These are phyloP conservation scores for Physaria fendleri DNA, from an alignment of 345 rosid species.

Conservation along the genomic window DNA sequence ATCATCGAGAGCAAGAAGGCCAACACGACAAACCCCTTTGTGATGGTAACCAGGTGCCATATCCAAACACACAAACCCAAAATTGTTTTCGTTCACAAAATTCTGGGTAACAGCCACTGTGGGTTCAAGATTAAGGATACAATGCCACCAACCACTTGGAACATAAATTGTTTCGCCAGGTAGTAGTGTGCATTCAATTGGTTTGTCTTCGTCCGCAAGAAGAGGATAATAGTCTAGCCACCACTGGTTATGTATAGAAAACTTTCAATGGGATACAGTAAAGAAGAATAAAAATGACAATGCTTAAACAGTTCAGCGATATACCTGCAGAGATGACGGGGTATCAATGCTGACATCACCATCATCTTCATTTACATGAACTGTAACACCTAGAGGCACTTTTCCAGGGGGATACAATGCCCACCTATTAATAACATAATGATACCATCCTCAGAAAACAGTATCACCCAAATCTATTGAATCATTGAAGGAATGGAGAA, in stretches of 20 bases:
- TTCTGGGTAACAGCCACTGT: slow-evolving; percentile 94
- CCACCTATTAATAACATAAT: slow-evolving; percentile 57
- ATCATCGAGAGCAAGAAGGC: slow-evolving; percentile 75
- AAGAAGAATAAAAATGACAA: slow-evolving; percentile 5
- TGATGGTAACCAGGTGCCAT: slow-evolving; percentile 94
- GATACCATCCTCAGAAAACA: slow-evolving; percentile 7
- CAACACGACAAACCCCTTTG: slow-evolving; percentile 95
- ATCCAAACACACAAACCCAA: slow-evolving; percentile 86
- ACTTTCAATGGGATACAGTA: not conserved
- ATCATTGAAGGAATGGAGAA: not conserved
- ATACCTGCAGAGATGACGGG: slow-evolving; percentile 91
- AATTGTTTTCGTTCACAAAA: slow-evolving; percentile 74
- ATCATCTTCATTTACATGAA: slow-evolving; percentile 89
- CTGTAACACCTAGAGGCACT: slow-evolving; percentile 94
- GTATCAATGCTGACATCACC: slow-evolving; percentile 89
- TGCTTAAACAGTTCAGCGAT: slow-evolving; percentile 7
- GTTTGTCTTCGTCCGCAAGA: slow-evolving; percentile 87
- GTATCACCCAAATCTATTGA: not conserved
- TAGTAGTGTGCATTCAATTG: slow-evolving; percentile 81
- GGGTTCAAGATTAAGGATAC: slow-evolving; percentile 82
- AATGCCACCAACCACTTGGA: slow-evolving; percentile 99
- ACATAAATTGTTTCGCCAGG: slow-evolving; percentile 93
- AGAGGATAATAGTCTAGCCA: slow-evolving; percentile 94
- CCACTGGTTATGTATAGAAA: slow-evolving; percentile 50
- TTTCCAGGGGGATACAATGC: slow-evolving; percentile 98